phyloP scores from a whole-genome alignment of 306 rosid genomes.

The Vachellia pachyceras region DNA sequence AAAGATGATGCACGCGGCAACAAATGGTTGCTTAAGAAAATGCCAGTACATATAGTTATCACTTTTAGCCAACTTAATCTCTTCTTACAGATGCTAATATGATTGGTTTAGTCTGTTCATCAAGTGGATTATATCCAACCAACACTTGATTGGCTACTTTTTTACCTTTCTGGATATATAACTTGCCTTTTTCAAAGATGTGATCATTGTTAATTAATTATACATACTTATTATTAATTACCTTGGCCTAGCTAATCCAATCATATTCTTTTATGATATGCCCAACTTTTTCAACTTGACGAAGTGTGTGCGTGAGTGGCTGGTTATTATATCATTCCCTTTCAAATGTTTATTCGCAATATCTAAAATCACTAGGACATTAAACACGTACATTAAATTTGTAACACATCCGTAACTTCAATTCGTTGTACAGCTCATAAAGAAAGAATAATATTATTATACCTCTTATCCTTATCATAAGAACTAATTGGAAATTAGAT shows the following conservation, averaged over 20 bases:
- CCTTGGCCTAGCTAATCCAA: background rate
- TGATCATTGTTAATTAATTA: no score
- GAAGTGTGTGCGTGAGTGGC: no score
- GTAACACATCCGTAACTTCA: no score
- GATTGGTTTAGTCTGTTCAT: background rate
- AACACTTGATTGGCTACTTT: background rate
- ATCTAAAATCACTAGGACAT: no score
- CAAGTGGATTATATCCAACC: background rate
- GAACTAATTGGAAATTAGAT: no score
- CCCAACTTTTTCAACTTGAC: no score
- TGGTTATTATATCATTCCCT: no score
- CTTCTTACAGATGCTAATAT: background rate
- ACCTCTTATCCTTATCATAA: no score
- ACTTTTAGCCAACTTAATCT: background rate
- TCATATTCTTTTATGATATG: background rate
- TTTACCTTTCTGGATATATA: background rate
- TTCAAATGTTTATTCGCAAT: no score
- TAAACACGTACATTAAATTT: no score
- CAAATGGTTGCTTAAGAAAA: background rate
- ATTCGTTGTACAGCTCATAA: no score
- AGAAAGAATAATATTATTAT: no score
- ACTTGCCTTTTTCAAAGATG: background rate
- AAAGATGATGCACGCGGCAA: background rate
- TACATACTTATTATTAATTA: background rate
- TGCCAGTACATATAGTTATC: background rate